Percentiles rank a stretch among this genome's conserved stretches.
phyloP scores from a whole-genome alignment of 2,329 filamentous ascomycete genomes.

The Aspergillus niger region DNA sequence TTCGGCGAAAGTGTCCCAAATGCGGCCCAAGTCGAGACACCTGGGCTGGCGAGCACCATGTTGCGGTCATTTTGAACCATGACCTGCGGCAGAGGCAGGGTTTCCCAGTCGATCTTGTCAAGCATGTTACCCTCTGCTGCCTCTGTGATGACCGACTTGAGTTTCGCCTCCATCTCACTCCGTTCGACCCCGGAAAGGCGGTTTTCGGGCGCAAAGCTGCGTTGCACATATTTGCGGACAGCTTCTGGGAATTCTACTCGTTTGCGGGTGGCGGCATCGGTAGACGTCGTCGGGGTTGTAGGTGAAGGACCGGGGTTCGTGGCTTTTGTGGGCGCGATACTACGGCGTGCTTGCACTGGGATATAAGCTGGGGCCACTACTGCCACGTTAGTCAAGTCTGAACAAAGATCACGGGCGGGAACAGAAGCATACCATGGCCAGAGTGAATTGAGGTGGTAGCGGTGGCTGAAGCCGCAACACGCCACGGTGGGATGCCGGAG shows the following conservation, averaged over 20 bases:
- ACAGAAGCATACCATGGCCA: conserved; percentile 34
- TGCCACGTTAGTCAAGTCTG: conserved; percentile 19
- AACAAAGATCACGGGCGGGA: neutral
- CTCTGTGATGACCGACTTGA: conserved; percentile 81
- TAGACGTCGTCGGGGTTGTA: conserved; percentile 32
- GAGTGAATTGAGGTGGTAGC: conserved; percentile 32
- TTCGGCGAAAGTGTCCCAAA: conserved; percentile 22
- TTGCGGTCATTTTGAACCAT: conserved; percentile 73
- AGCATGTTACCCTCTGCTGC: conserved; percentile 75
- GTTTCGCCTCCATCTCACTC: conserved; percentile 75
- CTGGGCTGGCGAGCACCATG: conserved; percentile 48
- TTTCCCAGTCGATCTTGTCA: conserved; percentile 77
- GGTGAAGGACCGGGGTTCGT: conserved; percentile 22
- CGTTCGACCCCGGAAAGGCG: conserved; percentile 63
- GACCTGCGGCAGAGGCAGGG: conserved; percentile 79
- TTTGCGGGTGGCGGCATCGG: conserved; percentile 48
- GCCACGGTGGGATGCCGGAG: conserved; percentile 44
- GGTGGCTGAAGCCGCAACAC: conserved; percentile 34
- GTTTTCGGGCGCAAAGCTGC: conserved; percentile 78
- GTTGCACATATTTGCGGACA: conserved; percentile 86
- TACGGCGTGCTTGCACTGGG: conserved; percentile 64
- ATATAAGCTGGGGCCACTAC: conserved; percentile 59
- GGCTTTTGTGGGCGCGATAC: conserved; percentile 50
- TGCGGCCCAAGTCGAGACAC: conserved; percentile 42
- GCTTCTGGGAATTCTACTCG: conserved; percentile 75